Conservation (phyloP, 2,329 filamentous ascomycete genomes). For the Fusarium pininemorale region DNA sequence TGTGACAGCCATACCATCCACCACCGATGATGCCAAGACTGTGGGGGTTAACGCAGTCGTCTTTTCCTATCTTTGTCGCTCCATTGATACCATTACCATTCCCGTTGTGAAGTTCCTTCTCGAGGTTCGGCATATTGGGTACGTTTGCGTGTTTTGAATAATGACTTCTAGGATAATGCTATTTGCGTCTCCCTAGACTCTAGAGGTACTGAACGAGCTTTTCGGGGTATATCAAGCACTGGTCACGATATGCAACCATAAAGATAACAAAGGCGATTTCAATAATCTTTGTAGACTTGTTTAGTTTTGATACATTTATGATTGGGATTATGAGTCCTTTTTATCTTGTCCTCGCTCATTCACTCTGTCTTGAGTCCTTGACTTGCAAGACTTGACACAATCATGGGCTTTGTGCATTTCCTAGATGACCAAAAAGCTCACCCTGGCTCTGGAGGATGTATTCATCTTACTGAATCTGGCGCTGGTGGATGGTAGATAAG, state of each 20-base stretch:
- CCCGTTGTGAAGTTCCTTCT: not conserved
- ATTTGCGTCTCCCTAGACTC: not conserved
- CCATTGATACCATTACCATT: not conserved
- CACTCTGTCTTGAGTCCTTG: not conserved
- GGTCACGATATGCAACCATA: not conserved
- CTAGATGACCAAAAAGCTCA: not conserved
- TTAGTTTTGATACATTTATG: not conserved
- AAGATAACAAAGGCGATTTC: not conserved
- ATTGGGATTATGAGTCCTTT: not conserved
- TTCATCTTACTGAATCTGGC: not conserved
- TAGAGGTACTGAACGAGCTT: too few relatives aligned
- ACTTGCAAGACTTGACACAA: not conserved
- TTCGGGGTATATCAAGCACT: not conserved
- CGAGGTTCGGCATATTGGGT: not conserved
- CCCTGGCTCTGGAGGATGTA: not conserved
- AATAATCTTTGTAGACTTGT: not conserved
- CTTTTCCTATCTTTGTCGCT: not conserved
- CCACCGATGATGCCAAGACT: not conserved
- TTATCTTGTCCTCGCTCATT: not conserved
- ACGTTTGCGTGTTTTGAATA: not conserved
- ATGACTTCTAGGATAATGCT: not conserved
- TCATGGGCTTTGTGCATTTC: not conserved
- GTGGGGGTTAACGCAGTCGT: not conserved
- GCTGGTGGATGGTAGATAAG: not conserved
- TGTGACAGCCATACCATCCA: conserved; percentile 6